Conservation (phyloP, 257 asterid genomes). For the Primulina huaijiensis region DNA sequence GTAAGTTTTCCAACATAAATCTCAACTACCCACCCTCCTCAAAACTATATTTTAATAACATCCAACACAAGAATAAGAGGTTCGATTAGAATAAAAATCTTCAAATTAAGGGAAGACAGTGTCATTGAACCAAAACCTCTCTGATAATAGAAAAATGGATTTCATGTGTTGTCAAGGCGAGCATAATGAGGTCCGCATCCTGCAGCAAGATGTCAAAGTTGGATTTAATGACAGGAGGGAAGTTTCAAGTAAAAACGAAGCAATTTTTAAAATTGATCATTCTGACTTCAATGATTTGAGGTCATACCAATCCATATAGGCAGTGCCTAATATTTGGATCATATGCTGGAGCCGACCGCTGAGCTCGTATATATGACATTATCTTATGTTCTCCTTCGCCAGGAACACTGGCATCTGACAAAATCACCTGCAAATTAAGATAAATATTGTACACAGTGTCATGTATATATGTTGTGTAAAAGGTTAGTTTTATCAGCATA, state of each 20-base stretch:
- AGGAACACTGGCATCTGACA: constrained; percentile 66
- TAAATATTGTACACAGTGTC: not conserved
- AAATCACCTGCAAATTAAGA: constrained; percentile 45
- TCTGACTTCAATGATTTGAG: not conserved
- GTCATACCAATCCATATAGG: constrained; percentile 56
- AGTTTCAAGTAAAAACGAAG: not conserved
- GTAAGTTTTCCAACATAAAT: not conserved
- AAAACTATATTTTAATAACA: not conserved
- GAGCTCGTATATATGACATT: constrained; percentile 54
- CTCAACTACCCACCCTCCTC: not conserved
- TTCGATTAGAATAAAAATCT: not conserved
- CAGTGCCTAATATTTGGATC: constrained; percentile 64
- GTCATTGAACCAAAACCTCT: constrained; percentile 45
- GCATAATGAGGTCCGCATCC: constrained; percentile 75
- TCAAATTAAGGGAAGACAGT: not conserved
- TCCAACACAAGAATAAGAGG: not conserved
- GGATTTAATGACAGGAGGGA: not conserved
- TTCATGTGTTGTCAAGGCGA: constrained; percentile 66
- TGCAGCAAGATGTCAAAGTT: constrained; percentile 19
- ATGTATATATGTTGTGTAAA: not conserved
- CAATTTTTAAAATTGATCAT: not conserved
- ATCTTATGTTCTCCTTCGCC: constrained; percentile 83
- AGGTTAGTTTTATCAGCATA: not conserved
- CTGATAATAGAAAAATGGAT: constrained; percentile 55
- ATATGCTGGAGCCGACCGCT: constrained; percentile 44